Evolutionary conservation across 768 basidiomycete genomes (phyloP).

Genomic region (Neoboletus magnificus): DNA sequence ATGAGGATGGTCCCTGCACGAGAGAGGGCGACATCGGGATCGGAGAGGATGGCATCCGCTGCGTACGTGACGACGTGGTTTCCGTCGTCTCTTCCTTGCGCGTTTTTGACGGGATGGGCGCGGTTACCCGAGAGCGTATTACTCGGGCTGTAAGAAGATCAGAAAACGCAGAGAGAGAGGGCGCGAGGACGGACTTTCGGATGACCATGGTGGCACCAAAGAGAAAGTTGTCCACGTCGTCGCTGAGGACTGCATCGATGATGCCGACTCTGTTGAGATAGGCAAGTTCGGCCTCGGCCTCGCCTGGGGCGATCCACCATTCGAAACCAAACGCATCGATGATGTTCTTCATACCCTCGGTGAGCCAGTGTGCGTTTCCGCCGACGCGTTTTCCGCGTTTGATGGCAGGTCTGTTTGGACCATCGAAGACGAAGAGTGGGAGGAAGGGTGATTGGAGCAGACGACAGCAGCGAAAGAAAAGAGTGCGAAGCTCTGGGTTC

Average conservation of each 20-base stretch:
- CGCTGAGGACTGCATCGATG: slow-evolving; percentile 86
- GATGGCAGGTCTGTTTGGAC: slow-evolving; percentile 73
- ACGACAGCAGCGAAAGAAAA: slow-evolving; percentile 82
- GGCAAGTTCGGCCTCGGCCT: slow-evolving; percentile 93
- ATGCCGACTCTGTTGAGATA: slow-evolving; percentile 77
- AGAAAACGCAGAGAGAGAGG: neutral
- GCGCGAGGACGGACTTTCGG: slow-evolving; percentile 58
- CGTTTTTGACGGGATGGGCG: slow-evolving; percentile 58
- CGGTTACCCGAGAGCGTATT: slow-evolving; percentile 71
- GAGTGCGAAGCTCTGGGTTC: slow-evolving; percentile 80
- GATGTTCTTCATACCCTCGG: slow-evolving; percentile 73
- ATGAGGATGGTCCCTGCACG: slow-evolving; percentile 74
- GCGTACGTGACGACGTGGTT: slow-evolving; percentile 53
- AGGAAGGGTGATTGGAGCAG: slow-evolving; percentile 77
- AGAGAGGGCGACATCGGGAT: slow-evolving; percentile 51
- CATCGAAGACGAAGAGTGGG: slow-evolving; percentile 91
- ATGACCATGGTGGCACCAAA: slow-evolving; percentile 85
- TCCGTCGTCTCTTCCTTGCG: slow-evolving; percentile 69
- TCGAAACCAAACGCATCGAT: slow-evolving; percentile 80
- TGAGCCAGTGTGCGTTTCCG: slow-evolving; percentile 59
- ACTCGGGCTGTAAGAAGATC: slow-evolving; percentile 48
- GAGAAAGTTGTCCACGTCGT: slow-evolving; percentile 90
- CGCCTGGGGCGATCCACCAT: slow-evolving; percentile 82
- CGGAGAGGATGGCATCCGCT: slow-evolving; percentile 37
- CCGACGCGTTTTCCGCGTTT: slow-evolving; percentile 77